Evolutionary conservation across 805 yeast genomes (phyloP), one percentile per base, ranked within the genome.

Genomic region (Wickerhamomyces bisporus): DNA sequence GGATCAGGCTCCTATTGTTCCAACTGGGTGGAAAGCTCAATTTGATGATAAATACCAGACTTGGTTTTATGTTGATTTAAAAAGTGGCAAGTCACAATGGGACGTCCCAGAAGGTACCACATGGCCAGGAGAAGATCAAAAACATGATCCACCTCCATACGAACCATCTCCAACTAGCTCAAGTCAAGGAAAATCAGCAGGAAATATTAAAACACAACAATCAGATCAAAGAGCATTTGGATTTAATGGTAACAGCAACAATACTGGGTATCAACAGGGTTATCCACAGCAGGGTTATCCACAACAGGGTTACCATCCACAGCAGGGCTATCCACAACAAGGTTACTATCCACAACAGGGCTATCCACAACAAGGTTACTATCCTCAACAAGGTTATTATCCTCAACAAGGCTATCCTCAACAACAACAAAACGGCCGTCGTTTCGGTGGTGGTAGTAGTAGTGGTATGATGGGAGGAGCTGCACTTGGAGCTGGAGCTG

Each of bases 81-180:
- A 68, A 13, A 75, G 86, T 12, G 81, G 84, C 42, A 66, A 76
- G 48, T 86, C 96, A 0, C 96, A 88, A 60, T 91, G 98, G 98
- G 95, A 86, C 37, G 77, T 79, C 12, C 97, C 96, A 13, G 41
- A 43, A 10, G 82, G 82, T 1, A 75, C 86, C 0, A 56, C 48
- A 2, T 72, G 73, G 55, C 59, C 64, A 9, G 34, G 47, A 7
- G 38, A 45, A 4, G 50, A 32, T 4, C 61, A 50, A 8, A 19
- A 39, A 3, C 59, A 52, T 3, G 66, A 68, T 2, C 79, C 81
- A 8, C 75, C 76, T 2, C 58, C 62, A 30, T 52, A 61, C 44
- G 43, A 57, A 55, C 34, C 42, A 32, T 16, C 48, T 9, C 40
- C 43, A 16, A 27, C 34, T 27, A 28, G 16, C 36, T 26, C 15